Evolutionary conservation across 2,329 filamentous ascomycete species (phyloP).

Genomic region (Thyridium curvatum): DNA sequence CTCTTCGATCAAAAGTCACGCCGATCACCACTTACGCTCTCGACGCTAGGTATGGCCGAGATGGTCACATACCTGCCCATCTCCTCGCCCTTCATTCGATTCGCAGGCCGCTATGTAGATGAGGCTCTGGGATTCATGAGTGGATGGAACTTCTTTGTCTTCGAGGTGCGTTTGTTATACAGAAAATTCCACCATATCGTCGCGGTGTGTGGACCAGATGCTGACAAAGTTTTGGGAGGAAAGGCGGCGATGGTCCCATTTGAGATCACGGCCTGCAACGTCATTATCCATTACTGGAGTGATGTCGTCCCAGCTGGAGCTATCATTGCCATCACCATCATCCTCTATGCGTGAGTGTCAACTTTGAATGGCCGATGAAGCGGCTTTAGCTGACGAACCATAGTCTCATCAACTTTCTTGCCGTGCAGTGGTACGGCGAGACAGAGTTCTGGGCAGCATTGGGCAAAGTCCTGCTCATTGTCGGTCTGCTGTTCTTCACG

Average conservation of each 20-base stretch:
- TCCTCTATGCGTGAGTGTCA: conserved; percentile 35
- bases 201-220: no score
- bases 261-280: conserved; percentile 59
- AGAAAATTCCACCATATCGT: no score
- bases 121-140: conserved; percentile 68
- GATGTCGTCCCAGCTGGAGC: conserved; percentile 44
- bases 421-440: conserved; percentile 70
- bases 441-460: conserved; percentile 70
- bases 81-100: conserved; percentile 71
- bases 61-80: conserved; percentile 75
- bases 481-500: conserved; percentile 68
- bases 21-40: background rate
- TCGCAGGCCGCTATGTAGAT: conserved; percentile 69
- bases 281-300: conserved; percentile 59
- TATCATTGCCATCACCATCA: conserved; percentile 52
- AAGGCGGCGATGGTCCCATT: conserved; percentile 58
- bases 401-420: conserved; percentile 60
- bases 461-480: conserved; percentile 65
- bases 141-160: conserved; percentile 70
- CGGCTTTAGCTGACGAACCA: conserved; percentile 18
- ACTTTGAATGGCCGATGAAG: background rate
- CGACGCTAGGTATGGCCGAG: conserved; percentile 50
- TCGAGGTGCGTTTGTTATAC: conserved; percentile 34
- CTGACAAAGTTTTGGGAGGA: no score
- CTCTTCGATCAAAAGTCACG: background rate